Conservation (phyloP, 495 filamentous ascomycete species). For the Penicillium odoratum region DNA sequence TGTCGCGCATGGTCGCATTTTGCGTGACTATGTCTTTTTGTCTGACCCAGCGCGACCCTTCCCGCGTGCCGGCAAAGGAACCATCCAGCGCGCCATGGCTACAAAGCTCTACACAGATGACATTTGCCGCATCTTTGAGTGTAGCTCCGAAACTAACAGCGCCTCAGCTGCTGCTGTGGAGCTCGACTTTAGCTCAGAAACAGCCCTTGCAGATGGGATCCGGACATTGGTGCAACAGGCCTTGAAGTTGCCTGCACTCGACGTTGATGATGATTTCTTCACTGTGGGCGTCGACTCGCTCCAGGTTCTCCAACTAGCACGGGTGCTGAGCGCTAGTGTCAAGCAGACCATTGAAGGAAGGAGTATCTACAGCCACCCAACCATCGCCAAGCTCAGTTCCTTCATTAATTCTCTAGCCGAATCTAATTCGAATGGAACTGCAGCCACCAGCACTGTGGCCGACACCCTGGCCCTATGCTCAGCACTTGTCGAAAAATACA, state of each 20-base stretch:
- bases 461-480: constrained; percentile 6
- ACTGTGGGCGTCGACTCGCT: constrained; percentile 52
- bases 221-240: constrained; percentile 5
- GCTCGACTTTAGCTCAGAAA: constrained; percentile 6
- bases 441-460: constrained; percentile 12
- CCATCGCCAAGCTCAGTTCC: constrained; percentile 7
- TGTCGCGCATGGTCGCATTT: constrained; percentile 42
- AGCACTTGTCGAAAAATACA: constrained; percentile 21
- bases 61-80: constrained; percentile 54
- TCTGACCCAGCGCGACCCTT: constrained; percentile 52
- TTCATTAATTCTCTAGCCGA: background rate
- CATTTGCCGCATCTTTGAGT: constrained; percentile 47
- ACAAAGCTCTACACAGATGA: constrained; percentile 52
- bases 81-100: constrained; percentile 48
- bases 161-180: background rate
- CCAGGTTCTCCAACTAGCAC: constrained; percentile 15
- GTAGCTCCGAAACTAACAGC: constrained; percentile 17
- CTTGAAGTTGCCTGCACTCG: constrained; percentile 24
- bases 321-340: constrained; percentile 4
- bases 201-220: constrained; percentile 12
- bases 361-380: constrained; percentile 13
- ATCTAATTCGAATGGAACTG: constrained; percentile 1
- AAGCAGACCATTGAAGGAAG: constrained; percentile 2
- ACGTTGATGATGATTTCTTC: constrained; percentile 55
- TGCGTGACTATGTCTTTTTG: constrained; percentile 31